Base-by-base conservation (phyloP, 1,139 yeast genomes). In the Tardiomyces blankii region DNA sequence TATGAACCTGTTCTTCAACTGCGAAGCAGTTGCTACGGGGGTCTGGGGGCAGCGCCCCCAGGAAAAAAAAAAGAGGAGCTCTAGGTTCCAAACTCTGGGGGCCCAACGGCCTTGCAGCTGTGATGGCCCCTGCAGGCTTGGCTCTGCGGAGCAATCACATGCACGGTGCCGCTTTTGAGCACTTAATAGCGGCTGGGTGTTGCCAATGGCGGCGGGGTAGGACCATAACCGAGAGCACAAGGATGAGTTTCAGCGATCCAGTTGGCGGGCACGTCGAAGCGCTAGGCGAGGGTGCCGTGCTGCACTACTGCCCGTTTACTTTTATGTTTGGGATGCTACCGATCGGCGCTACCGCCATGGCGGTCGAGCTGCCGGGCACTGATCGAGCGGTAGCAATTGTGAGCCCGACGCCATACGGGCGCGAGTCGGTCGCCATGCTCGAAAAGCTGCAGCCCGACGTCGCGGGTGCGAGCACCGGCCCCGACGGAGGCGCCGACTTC, bases 261-360 rank as follows among this genome's bases (percentile, higher is more conserved):
- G 47, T 67, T 39, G 67, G 64, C n/a, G 71, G 69, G 1, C 66
- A 69, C 14, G 62, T 73, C 13, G 27, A n/a, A 5, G 7, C n/a
- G 18, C 12, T 39, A 3, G 28, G 18, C 64, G 62, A 67, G 11
- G 54, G 72, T 40, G 55, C 62, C 11, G 61, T 66, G 46, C 61
- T 58, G 41, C 28, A n/a, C 9, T 7, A 6, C 6, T 39, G 28
- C 12, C 41, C 41, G 14, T 39, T 19, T 23, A 19, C 4, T 9
- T 3, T 23, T 3, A 13, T 7, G 5, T 9, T 30, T 9, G 35
- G 35, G 9, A 18, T 8, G 14, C 50, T 78, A 46, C 71, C 74
- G 47, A 73, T 80, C 51, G 89, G 88, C 23, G 80, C 75, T 16
- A 67, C 87, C 49, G 72, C 77, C 75, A 75, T 84, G 0, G 59